Percentiles rank a stretch among this genome's conserved stretches.
These are phyloP conservation scores for Clavispora santaluciae DNA, from an alignment of 805 yeast species.

Conservation along the genomic window DNA sequence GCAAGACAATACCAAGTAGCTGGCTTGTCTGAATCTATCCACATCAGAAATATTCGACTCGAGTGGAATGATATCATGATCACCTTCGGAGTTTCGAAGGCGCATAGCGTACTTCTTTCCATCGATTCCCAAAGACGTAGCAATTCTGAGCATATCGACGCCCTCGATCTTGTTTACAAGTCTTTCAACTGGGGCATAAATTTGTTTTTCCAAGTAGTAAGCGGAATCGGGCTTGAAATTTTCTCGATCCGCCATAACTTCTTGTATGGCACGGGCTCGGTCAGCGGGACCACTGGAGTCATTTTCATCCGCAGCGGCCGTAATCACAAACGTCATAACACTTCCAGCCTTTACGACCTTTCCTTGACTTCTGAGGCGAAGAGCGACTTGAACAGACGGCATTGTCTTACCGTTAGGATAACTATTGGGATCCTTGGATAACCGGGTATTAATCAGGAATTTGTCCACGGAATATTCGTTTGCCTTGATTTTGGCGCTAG, in stretches of 20 bases:
- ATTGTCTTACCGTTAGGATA: slow-evolving; percentile 77
- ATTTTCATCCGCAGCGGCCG: slow-evolving; percentile 32
- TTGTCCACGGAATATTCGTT: slow-evolving; percentile 63
- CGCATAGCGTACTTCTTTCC: slow-evolving; percentile 51
- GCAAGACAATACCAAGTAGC: slow-evolving; percentile 55
- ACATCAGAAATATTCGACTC: slow-evolving; percentile 77
- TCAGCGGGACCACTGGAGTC: slow-evolving; percentile 51
- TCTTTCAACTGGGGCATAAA: slow-evolving; percentile 87
- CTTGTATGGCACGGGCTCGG: slow-evolving; percentile 79
- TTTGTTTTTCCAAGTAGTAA: slow-evolving; percentile 82
- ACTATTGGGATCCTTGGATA: slow-evolving; percentile 82
- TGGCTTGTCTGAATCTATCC: slow-evolving; percentile 72
- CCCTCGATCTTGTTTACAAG: slow-evolving; percentile 83
- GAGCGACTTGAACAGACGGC: slow-evolving; percentile 87
- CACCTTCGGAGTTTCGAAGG: slow-evolving; percentile 38
- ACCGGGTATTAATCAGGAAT: slow-evolving; percentile 75
- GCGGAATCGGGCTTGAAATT: slow-evolving; percentile 64
- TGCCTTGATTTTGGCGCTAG: slow-evolving; percentile 51
- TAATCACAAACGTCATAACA: slow-evolving; percentile 82
- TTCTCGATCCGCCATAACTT: slow-evolving; percentile 51
- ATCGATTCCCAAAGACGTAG: slow-evolving; percentile 74
- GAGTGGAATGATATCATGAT: slow-evolving; percentile 56
- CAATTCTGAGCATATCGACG: slow-evolving; percentile 72
- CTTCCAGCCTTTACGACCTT: slow-evolving; percentile 84
- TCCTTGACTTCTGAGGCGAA: slow-evolving; percentile 74